These are phyloP conservation scores for Asterochloris erici DNA, from an alignment of 139 green algal species.

Conservation along the genomic window DNA sequence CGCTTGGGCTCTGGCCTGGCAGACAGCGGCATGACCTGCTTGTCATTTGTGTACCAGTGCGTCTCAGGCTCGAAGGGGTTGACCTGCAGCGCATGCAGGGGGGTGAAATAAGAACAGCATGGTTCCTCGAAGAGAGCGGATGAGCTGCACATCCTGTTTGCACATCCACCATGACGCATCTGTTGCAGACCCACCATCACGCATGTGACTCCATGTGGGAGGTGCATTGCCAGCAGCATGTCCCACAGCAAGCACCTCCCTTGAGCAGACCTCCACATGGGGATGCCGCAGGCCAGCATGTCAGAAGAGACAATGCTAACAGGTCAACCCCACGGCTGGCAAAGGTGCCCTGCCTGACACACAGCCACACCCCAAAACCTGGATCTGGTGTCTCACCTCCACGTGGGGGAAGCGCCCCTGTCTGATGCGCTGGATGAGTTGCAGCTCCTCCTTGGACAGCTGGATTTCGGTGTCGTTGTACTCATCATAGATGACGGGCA, in stretches of 20 bases:
- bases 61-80: constrained; percentile 63
- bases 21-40: constrained; percentile 73
- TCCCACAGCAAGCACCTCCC: too few species aligned
- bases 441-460: constrained; percentile 84
- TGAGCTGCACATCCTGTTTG: neutral
- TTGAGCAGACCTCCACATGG: too few species aligned
- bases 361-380: too few species aligned
- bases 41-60: constrained; percentile 79
- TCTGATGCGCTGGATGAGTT: constrained; percentile 89
- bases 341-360: too few species aligned
- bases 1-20: constrained; percentile 90
- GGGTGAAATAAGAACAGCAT: neutral
- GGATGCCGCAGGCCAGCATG: too few species aligned
- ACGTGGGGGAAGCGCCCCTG: constrained; percentile 84
- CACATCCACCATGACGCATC: too few species aligned
- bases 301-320: too few species aligned
- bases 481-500: constrained; percentile 90
- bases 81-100: constrained; percentile 23
- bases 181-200: too few species aligned
- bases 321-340: too few species aligned
- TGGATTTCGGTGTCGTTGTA: constrained; percentile 97
- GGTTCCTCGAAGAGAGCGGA: neutral
- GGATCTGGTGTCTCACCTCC: constrained; percentile 43
- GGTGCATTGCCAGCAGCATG: too few species aligned
- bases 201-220: too few species aligned